A percentile compares a stretch with the other conserved stretches of the same genome.
phyloP scores from a whole-genome alignment of 164 flowering plant species.

The Aristolochia californica region DNA sequence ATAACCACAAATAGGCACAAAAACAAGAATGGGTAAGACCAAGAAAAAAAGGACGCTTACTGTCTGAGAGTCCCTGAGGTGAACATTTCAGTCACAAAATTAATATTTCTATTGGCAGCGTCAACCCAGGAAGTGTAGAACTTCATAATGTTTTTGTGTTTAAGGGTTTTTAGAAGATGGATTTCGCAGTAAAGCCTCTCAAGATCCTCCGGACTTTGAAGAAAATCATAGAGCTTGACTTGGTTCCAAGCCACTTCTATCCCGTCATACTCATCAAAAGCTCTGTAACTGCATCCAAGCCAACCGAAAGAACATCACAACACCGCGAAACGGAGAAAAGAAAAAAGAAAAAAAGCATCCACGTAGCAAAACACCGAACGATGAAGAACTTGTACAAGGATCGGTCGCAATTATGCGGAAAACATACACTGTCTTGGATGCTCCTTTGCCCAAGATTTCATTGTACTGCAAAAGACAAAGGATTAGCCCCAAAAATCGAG shows the following conservation, averaged over 20 bases:
- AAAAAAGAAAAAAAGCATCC: background rate
- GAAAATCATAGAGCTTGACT: constrained; percentile 78
- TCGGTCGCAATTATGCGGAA: background rate
- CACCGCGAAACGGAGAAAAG: background rate
- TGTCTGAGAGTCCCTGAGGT: constrained; percentile 96
- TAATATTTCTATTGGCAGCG: constrained; percentile 67
- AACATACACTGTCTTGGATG: constrained; percentile 92
- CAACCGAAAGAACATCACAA: background rate
- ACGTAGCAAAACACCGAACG: background rate
- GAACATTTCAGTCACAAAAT: constrained; percentile 96
- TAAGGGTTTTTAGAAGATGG: constrained; percentile 84
- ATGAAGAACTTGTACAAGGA: background rate
- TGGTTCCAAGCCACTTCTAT: constrained; percentile 99
- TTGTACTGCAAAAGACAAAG: constrained; percentile 51
- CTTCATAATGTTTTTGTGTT: constrained; percentile 89
- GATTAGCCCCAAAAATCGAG: constrained; percentile 2
- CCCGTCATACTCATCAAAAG: constrained; percentile 94
- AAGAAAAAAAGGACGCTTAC: constrained; percentile 26
- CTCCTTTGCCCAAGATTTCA: constrained; percentile 89
- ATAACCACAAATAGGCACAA: background rate
- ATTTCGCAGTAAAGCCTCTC: constrained; percentile 88
- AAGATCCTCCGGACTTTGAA: constrained; percentile 74
- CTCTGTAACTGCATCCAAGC: constrained; percentile 56
- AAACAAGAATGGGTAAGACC: background rate
- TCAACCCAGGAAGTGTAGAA: constrained; percentile 97